Conservation (phyloP, 345 rosid genomes). For the Gynandropsis gynandra region DNA sequence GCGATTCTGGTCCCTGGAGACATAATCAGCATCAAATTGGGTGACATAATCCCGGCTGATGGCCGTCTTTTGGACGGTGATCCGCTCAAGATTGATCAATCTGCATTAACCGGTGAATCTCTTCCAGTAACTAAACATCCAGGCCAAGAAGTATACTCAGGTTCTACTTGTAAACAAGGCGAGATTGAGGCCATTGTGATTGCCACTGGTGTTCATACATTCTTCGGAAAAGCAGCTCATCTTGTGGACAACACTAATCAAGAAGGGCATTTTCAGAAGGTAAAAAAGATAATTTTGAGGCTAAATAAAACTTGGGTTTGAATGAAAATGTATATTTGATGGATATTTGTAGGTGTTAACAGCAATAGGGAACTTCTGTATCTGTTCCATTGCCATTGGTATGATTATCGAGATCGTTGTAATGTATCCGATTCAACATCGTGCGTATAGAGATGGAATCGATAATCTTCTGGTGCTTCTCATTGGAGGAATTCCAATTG, state of each 20-base stretch:
- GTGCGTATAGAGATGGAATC: slow-evolving; percentile 59
- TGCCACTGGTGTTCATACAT: slow-evolving; percentile 79
- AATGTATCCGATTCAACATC: slow-evolving; percentile 73
- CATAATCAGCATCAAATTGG: slow-evolving; percentile 65
- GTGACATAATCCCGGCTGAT: slow-evolving; percentile 82
- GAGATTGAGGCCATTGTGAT: slow-evolving; percentile 82
- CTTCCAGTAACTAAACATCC: slow-evolving; percentile 67
- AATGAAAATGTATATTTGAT: neutral
- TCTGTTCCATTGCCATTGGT: slow-evolving; percentile 60
- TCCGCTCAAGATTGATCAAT: slow-evolving; percentile 69
- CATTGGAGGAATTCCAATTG: slow-evolving; percentile 87
- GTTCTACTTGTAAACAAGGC: slow-evolving; percentile 86
- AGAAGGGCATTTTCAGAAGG: slow-evolving; percentile 79
- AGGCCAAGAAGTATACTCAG: slow-evolving; percentile 69
- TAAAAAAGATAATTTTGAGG: neutral
- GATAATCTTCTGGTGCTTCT: slow-evolving; percentile 77
- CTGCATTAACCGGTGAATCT: slow-evolving; percentile 82
- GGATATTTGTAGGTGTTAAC: slow-evolving; percentile 47
- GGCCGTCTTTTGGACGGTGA: slow-evolving; percentile 83
- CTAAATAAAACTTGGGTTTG: neutral
- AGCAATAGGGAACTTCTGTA: slow-evolving; percentile 87
- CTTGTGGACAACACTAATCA: slow-evolving; percentile 75
- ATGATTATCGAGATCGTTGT: slow-evolving; percentile 60
- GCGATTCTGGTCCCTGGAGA: slow-evolving; percentile 73
- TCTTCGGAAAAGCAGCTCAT: slow-evolving; percentile 90